Evolutionary conservation across 2,329 filamentous ascomycete genomes (phyloP).

Genomic region (Graphiopsis chlorocephala): DNA sequence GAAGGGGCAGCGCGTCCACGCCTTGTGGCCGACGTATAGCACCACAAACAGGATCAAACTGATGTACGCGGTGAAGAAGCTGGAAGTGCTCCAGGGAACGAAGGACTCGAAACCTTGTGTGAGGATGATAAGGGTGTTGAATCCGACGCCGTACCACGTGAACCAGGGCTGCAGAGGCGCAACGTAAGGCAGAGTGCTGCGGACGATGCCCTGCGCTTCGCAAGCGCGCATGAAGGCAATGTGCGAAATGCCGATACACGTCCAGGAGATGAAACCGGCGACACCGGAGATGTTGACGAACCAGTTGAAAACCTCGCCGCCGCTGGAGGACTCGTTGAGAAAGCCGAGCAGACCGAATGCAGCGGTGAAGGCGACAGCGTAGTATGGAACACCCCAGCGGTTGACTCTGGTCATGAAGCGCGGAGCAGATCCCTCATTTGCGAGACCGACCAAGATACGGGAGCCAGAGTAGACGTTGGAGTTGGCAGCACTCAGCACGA

Average conservation of each 20-base stretch:
- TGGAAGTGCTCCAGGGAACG: slow-evolving; percentile 65
- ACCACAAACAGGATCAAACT: slow-evolving; percentile 70
- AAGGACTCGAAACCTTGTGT: slow-evolving; percentile 77
- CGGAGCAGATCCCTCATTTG: slow-evolving; percentile 57
- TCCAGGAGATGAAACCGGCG: slow-evolving; percentile 71
- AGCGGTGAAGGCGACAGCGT: slow-evolving; percentile 66
- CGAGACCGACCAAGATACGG: slow-evolving; percentile 65
- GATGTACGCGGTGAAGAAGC: slow-evolving; percentile 71
- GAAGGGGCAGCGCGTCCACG: slow-evolving; percentile 49
- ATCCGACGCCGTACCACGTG: slow-evolving; percentile 64
- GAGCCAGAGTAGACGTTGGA: slow-evolving; percentile 67
- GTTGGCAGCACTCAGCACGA: slow-evolving; percentile 67
- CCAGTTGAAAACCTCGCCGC: slow-evolving; percentile 69
- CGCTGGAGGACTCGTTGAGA: slow-evolving; percentile 68
- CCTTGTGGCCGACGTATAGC: slow-evolving; percentile 69
- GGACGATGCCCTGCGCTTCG: slow-evolving; percentile 64
- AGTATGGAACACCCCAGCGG: slow-evolving; percentile 67
- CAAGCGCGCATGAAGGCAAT: slow-evolving; percentile 69
- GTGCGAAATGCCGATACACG: slow-evolving; percentile 67
- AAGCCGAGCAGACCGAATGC: slow-evolving; percentile 69
- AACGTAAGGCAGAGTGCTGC: slow-evolving; percentile 67
- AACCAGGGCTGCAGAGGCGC: slow-evolving; percentile 68
- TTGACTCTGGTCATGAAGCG: slow-evolving; percentile 57
- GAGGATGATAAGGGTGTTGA: slow-evolving; percentile 69
- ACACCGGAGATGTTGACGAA: slow-evolving; percentile 71